These are phyloP conservation scores for Brassica incana DNA, from an alignment of 345 rosid genomes.

Conservation along the genomic window DNA sequence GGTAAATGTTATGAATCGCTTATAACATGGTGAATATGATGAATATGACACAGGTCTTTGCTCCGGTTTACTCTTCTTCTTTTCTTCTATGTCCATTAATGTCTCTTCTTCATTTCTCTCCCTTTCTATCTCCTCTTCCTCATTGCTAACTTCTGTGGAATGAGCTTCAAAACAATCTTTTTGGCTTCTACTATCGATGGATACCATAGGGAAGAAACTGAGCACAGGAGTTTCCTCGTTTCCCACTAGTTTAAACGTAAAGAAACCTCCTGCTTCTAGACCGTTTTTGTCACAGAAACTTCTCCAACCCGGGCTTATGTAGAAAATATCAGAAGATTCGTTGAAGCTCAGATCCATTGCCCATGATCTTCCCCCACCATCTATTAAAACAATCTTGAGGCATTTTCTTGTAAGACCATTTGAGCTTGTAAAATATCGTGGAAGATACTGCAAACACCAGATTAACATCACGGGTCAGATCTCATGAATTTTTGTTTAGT, in stretches of 20 bases:
- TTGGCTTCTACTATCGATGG: background rate
- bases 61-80: background rate
- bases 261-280: background rate
- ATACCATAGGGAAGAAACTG: background rate
- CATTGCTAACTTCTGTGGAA: background rate
- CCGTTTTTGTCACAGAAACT: background rate
- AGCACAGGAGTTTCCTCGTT: background rate
- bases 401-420: background rate
- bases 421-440: conserved; percentile 1
- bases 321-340: background rate
- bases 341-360: background rate
- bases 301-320: background rate
- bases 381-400: background rate
- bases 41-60: background rate
- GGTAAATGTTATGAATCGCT: background rate
- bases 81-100: background rate
- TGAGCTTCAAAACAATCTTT: background rate
- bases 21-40: background rate
- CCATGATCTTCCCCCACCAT: background rate
- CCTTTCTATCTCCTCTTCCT: background rate
- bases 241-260: background rate
- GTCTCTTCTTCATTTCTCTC: background rate
- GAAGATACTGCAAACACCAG: conserved; percentile 4
- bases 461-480: background rate
- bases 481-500: background rate